These are phyloP conservation scores for Avena atlantica DNA, from an alignment of 176 grass and related monocot genomes.

Conservation along the genomic window DNA sequence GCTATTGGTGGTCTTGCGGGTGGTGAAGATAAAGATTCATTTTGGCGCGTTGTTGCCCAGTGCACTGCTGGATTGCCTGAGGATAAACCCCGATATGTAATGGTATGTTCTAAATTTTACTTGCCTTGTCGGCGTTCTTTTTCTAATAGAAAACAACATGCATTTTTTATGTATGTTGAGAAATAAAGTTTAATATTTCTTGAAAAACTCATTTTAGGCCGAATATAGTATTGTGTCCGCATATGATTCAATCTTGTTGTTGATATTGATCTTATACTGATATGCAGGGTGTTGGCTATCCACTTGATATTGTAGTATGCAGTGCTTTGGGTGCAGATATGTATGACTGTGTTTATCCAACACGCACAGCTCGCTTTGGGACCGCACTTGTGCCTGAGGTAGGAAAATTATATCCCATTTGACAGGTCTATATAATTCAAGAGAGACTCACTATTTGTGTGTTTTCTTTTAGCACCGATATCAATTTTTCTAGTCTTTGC, in stretches of 20 bases:
- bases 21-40: conserved; percentile 98
- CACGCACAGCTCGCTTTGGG: conserved; percentile 93
- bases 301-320: conserved; percentile 97
- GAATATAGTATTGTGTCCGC: background rate
- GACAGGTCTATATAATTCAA: background rate
- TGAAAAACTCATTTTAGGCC: background rate
- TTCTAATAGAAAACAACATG: background rate
- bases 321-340: conserved; percentile 99
- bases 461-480: background rate
- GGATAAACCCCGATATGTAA: conserved; percentile 97
- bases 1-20: conserved; percentile 96
- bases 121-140: background rate
- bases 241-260: conserved; percentile 31
- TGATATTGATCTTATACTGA: conserved; percentile 43
- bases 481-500: background rate
- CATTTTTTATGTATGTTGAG: background rate
- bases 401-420: conserved; percentile 35
- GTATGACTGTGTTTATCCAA: conserved; percentile 98
- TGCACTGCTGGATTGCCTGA: conserved; percentile 92
- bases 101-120: conserved; percentile 56
- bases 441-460: background rate
- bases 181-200: background rate
- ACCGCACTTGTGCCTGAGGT: conserved; percentile 93
- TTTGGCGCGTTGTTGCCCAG: conserved; percentile 94
- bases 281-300: conserved; percentile 94